Evolutionary conservation across 2,329 filamentous ascomycete genomes (phyloP), one percentile per base, ranked within the genome.

Genomic region (Xylariaceae sp.): DNA sequence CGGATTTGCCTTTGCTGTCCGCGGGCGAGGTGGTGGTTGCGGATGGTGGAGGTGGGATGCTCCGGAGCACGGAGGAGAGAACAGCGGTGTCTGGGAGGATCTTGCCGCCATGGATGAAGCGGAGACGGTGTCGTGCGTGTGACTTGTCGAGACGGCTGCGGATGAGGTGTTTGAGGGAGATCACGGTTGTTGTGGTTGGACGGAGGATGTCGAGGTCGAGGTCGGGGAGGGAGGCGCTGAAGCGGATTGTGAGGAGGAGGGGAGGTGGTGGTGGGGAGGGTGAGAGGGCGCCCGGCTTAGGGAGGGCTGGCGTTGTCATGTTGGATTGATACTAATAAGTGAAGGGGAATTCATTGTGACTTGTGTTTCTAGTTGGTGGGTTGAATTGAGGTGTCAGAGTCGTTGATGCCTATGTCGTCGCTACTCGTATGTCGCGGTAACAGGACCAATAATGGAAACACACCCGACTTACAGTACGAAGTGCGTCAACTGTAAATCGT

Each of bases 51-150:
- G 69, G 54, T 68, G 78, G 77, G 0, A 85, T 81, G 1, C 88
- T 76, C 61, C 84, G 85, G 51, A 97, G 79, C 1, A 88, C 88
- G 42, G 81, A 76, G 60, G 83, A 80, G 30, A 99, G 80, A 4
- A 89, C 82, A 8, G 84, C 81, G 42, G 79, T 76, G 73, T 97
- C 92, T 65, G 87, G 82, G 53, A 97, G 86, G 60, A 96, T 88
- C 71, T 90, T 92, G 62, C 94, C 94, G 54, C 90, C 85, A 73
- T 96, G 87, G 72, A 97, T 97, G 64, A 99, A 85, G 61, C 93
- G 90, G 37, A 97, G 83, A 42, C 91, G 88, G 63, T 85, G 86
- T 48, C 82, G 79, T 11, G 86, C 82, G 64, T 86, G 80, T 39
- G 82, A 76, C 39, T 77, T 70, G 4, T 87, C 80, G 18, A 97